Evolutionary conservation across 495 filamentous ascomycete genomes (phyloP), one percentile per base, ranked within the genome.

Genomic region (Daldinia grandis): DNA sequence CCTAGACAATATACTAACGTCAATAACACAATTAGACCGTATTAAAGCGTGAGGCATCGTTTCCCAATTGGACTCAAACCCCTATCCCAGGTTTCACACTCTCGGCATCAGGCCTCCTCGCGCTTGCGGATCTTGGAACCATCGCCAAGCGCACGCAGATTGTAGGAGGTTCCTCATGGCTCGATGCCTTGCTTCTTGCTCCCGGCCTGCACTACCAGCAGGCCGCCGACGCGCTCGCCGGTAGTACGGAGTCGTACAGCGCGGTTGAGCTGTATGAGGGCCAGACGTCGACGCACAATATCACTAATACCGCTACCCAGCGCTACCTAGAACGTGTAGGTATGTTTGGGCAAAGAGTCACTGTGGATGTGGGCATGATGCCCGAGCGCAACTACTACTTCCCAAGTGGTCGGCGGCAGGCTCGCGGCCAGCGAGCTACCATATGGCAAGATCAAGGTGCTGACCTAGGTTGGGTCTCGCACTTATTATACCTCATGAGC

Each of bases 171-270:
- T 79, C 85, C 0, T 79, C 78, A 5, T 82, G 82, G 71, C 73
- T 87, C 0, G 88, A 90, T 73, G 76, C 75, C 19, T 75, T 90
- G 5, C 73, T 89, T 25, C 79, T 90, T 0, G 86, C 84, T 15
- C 88, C 88, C 0, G 87, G 87, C 2, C 69, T 90, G 47, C 88
- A 90, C 78, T 83, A 82, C 55, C 87, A 90, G 66, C 88, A 90
- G 68, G 73, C 79, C 4, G 87, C 85, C n/a, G 84, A 83, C 14
- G 77, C 79, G 27, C 71, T 88, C 38, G 68, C 60, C 25, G 72
- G 73, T 7, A 47, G 73, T 33, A 56, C 69, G 19, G 72, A 69
- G 19, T 61, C 73, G 25, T 73, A 74, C 55, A 50, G 64, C 68
- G 75, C 81, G 65, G 27, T 78, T 69, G 68, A 85, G 77, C 27